Conservation (phyloP, 805 yeast genomes). For the Candida orba region DNA sequence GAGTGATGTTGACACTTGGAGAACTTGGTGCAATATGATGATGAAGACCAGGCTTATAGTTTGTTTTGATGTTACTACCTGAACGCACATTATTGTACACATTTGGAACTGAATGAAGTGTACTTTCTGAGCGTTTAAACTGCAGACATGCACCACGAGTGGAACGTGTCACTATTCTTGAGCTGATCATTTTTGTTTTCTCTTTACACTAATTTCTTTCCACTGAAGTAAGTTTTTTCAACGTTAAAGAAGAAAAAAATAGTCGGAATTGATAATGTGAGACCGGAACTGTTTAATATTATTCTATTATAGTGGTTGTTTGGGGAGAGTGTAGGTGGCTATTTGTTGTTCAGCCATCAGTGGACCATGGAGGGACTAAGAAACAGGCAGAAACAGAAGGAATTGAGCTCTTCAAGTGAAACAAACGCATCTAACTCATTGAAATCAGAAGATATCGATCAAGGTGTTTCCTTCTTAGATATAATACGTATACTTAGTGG, state of each 20-base stretch:
- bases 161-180: neutral
- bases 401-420: no score
- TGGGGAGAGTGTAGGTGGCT: no score
- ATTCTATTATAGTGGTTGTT: no score
- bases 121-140: slow-evolving; percentile 3
- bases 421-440: no score
- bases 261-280: neutral
- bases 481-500: slow-evolving; percentile 19
- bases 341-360: no score
- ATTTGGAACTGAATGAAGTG: slow-evolving; percentile 35
- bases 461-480: slow-evolving; percentile 9
- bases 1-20: slow-evolving; percentile 46
- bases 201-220: no score
- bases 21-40: slow-evolving; percentile 57
- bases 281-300: no score
- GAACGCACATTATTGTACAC: slow-evolving; percentile 56
- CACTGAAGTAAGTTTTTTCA: no score
- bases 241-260: neutral
- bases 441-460: neutral
- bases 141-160: neutral
- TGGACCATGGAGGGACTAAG: no score
- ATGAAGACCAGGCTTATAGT: slow-evolving; percentile 51
- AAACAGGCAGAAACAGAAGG: no score
- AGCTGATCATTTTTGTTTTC: neutral
- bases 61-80: slow-evolving; percentile 49